Conservation (phyloP, 1,139 yeast species). For the Meyerozyma guilliermondii region DNA sequence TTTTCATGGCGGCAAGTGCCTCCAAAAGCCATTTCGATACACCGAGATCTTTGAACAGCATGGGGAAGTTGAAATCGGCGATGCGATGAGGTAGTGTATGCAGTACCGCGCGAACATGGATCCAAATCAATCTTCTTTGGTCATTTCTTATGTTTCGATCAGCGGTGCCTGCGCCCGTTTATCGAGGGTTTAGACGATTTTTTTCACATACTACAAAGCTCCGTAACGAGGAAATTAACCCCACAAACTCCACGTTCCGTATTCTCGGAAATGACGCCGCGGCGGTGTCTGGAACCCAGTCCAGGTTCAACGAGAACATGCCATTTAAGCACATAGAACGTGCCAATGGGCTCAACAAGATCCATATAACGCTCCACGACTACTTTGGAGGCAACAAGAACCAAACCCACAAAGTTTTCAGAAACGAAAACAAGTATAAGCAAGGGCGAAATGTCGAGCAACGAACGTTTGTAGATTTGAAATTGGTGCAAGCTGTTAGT, state of each 20-base stretch:
- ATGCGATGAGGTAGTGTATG: background rate
- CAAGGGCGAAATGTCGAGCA: slow-evolving; percentile 36
- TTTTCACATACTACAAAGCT: too few species aligned
- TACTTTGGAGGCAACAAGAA: slow-evolving; percentile 41
- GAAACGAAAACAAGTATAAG: slow-evolving; percentile 20
- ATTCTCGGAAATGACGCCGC: background rate
- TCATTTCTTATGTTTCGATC: too few species aligned
- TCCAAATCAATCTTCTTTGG: too few species aligned
- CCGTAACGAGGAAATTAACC: background rate
- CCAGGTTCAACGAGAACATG: background rate
- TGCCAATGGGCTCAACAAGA: slow-evolving; percentile 16
- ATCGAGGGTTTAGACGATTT: background rate
- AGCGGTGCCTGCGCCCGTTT: background rate
- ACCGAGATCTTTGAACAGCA: slow-evolving; percentile 63
- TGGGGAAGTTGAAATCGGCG: slow-evolving; percentile 6
- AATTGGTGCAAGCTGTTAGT: slow-evolving; percentile 60
- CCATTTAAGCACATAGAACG: slow-evolving; percentile 5
- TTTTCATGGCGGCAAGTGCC: slow-evolving; percentile 75
- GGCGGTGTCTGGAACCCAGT: background rate
- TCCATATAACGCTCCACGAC: slow-evolving; percentile 27
- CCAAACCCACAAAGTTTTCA: slow-evolving; percentile 37
- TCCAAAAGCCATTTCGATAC: slow-evolving; percentile 84
- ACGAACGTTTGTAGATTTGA: slow-evolving; percentile 52
- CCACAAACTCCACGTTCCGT: background rate
- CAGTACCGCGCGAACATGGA: too few species aligned